phyloP scores from a whole-genome alignment of 2,329 filamentous ascomycete genomes.

The Fusarium sp. region DNA sequence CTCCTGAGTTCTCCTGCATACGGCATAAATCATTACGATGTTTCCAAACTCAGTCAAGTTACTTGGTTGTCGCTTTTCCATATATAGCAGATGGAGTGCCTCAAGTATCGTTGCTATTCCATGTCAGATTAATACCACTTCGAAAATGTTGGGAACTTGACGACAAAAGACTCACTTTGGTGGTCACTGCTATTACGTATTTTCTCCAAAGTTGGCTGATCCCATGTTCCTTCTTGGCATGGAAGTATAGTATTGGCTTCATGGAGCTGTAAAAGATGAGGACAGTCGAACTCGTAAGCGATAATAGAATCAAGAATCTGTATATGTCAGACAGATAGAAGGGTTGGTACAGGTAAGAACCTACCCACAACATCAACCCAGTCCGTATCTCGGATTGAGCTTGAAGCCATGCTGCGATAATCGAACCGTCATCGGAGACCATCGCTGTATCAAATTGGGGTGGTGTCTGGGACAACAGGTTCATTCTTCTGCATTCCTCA shows the following conservation, averaged over 20 bases:
- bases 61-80: conserved; percentile 33
- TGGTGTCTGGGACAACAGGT: neutral
- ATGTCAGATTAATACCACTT: conserved; percentile 1
- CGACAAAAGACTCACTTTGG: neutral
- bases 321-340: neutral
- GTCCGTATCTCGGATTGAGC: conserved; percentile 19
- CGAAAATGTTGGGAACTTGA: too few species aligned
- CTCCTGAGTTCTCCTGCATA: conserved; percentile 26
- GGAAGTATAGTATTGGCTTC: conserved; percentile 16
- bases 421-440: neutral
- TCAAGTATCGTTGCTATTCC: conserved; percentile 20
- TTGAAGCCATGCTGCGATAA: conserved; percentile 6
- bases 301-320: conserved; percentile 23
- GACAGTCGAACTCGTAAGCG: conserved; percentile 18
- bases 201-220: conserved; percentile 2
- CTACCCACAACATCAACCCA: conserved; percentile 27
- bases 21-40: conserved; percentile 29
- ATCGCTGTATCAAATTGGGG: neutral
- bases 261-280: conserved; percentile 17
- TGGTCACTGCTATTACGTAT: neutral
- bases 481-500: conserved; percentile 21
- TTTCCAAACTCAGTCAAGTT: conserved; percentile 36
- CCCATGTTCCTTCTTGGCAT: conserved; percentile 15
- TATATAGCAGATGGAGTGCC: conserved; percentile 30
- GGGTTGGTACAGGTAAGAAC: neutral